phyloP scores from a whole-genome alignment of 352 stramenopile species.

The Blastocystis sp. region DNA sequence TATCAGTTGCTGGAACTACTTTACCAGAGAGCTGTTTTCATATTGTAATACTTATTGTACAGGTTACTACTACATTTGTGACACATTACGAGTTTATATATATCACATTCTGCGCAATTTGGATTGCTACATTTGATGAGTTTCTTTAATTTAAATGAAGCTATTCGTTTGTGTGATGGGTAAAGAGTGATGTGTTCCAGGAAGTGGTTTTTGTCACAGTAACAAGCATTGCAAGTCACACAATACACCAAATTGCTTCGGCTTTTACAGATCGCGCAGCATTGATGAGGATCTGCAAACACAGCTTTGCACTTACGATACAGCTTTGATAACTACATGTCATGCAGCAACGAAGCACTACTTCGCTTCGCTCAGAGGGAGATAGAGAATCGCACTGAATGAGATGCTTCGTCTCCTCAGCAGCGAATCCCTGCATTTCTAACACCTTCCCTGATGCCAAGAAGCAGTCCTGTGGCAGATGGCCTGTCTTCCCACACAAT shows the following conservation, averaged over 20 bases:
- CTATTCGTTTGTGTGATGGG: constrained; percentile 1
- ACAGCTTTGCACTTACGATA: not conserved
- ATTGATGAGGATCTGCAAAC: not conserved
- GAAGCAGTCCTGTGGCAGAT: constrained; percentile 32
- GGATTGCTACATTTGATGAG: constrained; percentile 52
- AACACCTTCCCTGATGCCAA: not conserved
- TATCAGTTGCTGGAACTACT: not conserved
- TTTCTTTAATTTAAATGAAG: constrained; percentile 52
- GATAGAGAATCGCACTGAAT: not conserved
- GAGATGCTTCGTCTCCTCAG: not conserved
- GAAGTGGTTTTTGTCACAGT: constrained; percentile 47
- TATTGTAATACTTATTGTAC: constrained; percentile 58
- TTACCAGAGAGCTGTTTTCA: constrained; percentile 60
- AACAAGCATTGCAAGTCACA: constrained; percentile 34
- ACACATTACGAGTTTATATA: constrained; percentile 55
- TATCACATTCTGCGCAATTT: not conserved
- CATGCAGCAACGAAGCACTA: not conserved
- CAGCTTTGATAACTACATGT: not conserved
- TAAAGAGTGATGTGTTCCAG: not conserved
- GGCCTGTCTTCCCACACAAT: constrained; percentile 15
- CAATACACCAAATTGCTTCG: constrained; percentile 51
- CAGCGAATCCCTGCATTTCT: not conserved
- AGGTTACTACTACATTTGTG: not conserved
- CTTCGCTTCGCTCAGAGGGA: not conserved
- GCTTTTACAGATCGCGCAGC: not conserved